A percentile compares a stretch with the other conserved stretches of the same genome.
These are phyloP conservation scores for Metarhizium sp. DNA, from an alignment of 2,329 filamentous ascomycete genomes.

Conservation along the genomic window DNA sequence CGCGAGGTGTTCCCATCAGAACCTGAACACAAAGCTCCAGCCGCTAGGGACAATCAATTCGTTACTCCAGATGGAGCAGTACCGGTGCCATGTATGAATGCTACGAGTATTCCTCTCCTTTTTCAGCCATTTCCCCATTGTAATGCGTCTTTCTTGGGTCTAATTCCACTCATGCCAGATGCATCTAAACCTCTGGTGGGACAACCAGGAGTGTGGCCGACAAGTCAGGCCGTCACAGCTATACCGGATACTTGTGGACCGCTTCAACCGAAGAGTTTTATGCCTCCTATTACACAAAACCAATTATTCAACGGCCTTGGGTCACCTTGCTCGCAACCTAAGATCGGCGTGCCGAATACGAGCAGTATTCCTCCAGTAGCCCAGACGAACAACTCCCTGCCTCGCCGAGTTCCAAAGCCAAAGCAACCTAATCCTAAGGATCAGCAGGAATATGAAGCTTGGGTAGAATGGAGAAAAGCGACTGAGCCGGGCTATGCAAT, in stretches of 20 bases:
- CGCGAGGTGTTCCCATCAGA: neutral
- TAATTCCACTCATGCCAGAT: neutral
- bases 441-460: constrained; percentile 38
- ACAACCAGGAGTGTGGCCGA: neutral
- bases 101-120: neutral
- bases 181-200: neutral
- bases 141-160: neutral
- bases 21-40: neutral
- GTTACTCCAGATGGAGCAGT: neutral
- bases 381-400: constrained; percentile 6
- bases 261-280: neutral
- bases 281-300: neutral
- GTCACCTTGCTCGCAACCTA: neutral
- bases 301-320: neutral
- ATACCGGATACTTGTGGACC: neutral
- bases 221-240: neutral
- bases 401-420: constrained; percentile 27
- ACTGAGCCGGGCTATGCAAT: constrained; percentile 37
- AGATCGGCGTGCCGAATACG: neutral
- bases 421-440: constrained; percentile 27
- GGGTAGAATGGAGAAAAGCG: constrained; percentile 39
- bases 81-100: neutral
- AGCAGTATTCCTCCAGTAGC: neutral
- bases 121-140: neutral
- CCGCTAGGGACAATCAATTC: neutral